A percentile compares a stretch with the other conserved stretches of the same genome.
Conservation (phyloP, 2,329 filamentous ascomycete species). For the Davidsoniella australis region DNA sequence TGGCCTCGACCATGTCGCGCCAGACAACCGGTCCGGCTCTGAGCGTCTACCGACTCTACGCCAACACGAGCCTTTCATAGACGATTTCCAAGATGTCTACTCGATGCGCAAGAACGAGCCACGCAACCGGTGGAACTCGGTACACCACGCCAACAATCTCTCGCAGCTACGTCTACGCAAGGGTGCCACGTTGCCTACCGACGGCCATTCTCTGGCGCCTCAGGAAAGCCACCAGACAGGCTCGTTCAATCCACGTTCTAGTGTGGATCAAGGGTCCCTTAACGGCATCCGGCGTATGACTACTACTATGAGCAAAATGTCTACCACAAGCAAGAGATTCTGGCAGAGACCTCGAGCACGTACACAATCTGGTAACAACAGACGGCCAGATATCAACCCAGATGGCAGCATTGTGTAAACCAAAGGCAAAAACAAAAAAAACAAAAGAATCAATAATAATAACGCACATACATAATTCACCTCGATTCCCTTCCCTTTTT, state of each 20-base stretch:
- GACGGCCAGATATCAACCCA: conserved; percentile 7
- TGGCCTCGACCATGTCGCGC: neutral
- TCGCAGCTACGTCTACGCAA: conserved; percentile 7
- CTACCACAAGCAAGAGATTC: conserved; percentile 9
- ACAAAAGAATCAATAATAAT: neutral
- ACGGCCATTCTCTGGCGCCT: conserved; percentile 6
- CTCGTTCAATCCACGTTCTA: conserved; percentile 5
- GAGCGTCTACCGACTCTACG: conserved; percentile 11
- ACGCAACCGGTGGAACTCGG: conserved; percentile 8
- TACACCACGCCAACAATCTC: conserved; percentile 1
- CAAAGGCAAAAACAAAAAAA: neutral
- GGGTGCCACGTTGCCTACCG: conserved; percentile 3
- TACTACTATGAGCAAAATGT: conserved; percentile 12
- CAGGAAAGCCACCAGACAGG: conserved; percentile 12
- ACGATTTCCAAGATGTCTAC: conserved; percentile 29
- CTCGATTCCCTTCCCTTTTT: no score
- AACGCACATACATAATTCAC: neutral
- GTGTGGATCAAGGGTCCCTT: conserved; percentile 8
- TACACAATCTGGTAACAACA: conserved; percentile 10
- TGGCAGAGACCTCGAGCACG: conserved; percentile 9
- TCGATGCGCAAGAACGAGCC: conserved; percentile 9
- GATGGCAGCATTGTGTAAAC: conserved; percentile 11
- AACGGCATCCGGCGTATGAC: conserved; percentile 11
- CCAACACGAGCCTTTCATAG: conserved; percentile 15
- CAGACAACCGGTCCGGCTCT: conserved; percentile 7